Evolutionary conservation across 176 grass and related monocot genomes (phyloP), one percentile per base, ranked within the genome.

Genomic region (Oryza glumipatula): DNA sequence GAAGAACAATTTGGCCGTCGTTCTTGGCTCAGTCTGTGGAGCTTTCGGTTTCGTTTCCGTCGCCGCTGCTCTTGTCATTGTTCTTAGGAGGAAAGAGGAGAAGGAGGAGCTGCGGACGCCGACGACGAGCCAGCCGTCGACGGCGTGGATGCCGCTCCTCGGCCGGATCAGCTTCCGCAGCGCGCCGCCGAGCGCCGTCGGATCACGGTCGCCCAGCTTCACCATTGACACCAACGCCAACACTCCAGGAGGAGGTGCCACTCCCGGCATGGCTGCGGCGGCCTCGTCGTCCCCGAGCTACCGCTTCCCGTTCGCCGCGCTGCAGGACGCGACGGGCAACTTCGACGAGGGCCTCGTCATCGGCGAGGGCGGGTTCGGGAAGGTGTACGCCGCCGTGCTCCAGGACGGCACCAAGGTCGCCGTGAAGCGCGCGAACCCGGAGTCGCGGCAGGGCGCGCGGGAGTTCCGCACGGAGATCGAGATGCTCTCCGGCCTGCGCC

Each of bases 1-100:
- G 67, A 22, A 23, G 35, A 36, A 32, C 36, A 73, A 51, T 22
- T 14, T 94, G 9, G 88, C 84, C 63, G 48, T 93, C 39, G 35
- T 94, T 58, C 35, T 94, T 67, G 92, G 90, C 28, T 94, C 92
- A 6, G 21, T 74, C 11, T 70, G 88, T 44, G 95, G 92, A 66
- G 74, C 75, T 0, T 44, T 89, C 65, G 92, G 79, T 9, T 58
- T 78, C 16, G 19, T 80, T 22, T 70, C 78, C 78, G 2, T 89
- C 14, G 83, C 83, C 54, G 72, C 30, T 44, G 72, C 32, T 36
- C 72, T 89, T 32, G 66, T 43, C 77, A 54, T 72, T 48, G 24
- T 77, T 30, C 43, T 81, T 2, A 24, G 52, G 66, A 89, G 81
- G 72, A 80, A 66, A 44, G 36, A 86, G 32, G 15, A 22, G 1